A percentile compares a stretch with the other conserved stretches of the same genome.
Conservation (phyloP, 2,329 filamentous ascomycete species). For the Alternaria ethzedia region DNA sequence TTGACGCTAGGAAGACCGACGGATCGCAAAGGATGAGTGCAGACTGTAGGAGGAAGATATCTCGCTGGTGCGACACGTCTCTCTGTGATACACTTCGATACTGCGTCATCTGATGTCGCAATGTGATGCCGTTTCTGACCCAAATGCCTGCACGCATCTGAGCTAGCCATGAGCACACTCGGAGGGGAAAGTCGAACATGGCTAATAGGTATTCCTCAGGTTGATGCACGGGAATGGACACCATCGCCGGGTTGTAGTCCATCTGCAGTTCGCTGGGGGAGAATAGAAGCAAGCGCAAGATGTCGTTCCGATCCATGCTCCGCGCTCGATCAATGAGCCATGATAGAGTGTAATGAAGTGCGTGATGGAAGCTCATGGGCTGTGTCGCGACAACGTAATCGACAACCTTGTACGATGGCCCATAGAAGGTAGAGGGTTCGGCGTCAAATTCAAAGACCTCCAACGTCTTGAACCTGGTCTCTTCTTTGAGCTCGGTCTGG, state of each 20-base stretch:
- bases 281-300: slow-evolving; percentile 74
- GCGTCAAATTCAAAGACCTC: slow-evolving; percentile 80
- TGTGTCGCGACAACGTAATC: slow-evolving; percentile 88
- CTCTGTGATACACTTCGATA: slow-evolving; percentile 89
- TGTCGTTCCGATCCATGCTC: slow-evolving; percentile 69
- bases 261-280: slow-evolving; percentile 72
- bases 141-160: slow-evolving; percentile 99
- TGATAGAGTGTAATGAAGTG: slow-evolving; percentile 92
- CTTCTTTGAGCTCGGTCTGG: slow-evolving; percentile 85
- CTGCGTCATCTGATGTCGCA: slow-evolving; percentile 92
- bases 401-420: slow-evolving; percentile 65
- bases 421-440: slow-evolving; percentile 34
- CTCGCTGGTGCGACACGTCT: slow-evolving; percentile 91
- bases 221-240: slow-evolving; percentile 62
- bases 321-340: slow-evolving; percentile 94
- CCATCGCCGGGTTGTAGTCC: slow-evolving; percentile 65
- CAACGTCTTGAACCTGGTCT: slow-evolving; percentile 80
- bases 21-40: slow-evolving; percentile 87
- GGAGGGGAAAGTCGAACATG: slow-evolving; percentile 89
- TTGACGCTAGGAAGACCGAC: slow-evolving; percentile 81
- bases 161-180: slow-evolving; percentile 93
- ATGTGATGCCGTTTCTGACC: slow-evolving; percentile 95
- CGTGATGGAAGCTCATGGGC: slow-evolving; percentile 96
- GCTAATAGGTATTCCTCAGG: slow-evolving; percentile 83
- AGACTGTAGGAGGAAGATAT: slow-evolving; percentile 92